Conservation (phyloP, 2,329 filamentous ascomycete species). For the Lecanicillium sp. region DNA sequence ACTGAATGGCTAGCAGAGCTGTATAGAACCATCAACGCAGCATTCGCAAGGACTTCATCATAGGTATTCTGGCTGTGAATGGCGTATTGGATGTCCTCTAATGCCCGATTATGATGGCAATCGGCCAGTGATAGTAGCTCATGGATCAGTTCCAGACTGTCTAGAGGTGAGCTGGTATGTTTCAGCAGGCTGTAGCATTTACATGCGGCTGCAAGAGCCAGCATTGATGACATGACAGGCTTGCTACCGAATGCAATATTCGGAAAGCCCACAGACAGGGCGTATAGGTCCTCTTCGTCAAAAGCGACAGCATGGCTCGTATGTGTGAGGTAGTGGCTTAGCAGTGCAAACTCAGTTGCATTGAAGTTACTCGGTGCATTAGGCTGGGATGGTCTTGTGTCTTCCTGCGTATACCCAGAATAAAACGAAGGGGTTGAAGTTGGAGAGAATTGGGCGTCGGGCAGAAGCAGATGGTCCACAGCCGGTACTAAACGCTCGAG, state of each 20-base stretch:
- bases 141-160: slow-evolving; percentile 6
- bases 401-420: slow-evolving; percentile 4
- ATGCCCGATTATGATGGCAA: slow-evolving; percentile 27
- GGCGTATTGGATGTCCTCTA: slow-evolving; percentile 26
- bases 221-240: slow-evolving; percentile 32
- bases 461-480: not conserved
- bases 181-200: slow-evolving; percentile 26
- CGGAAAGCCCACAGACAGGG: slow-evolving; percentile 32
- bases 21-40: slow-evolving; percentile 34
- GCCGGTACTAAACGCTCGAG: not conserved
- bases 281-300: slow-evolving; percentile 29
- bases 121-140: slow-evolving; percentile 22
- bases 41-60: slow-evolving; percentile 28
- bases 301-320: slow-evolving; percentile 28
- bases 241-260: slow-evolving; percentile 30
- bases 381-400: slow-evolving; percentile 14
- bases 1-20: slow-evolving; percentile 28
- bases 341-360: slow-evolving; percentile 24
- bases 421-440: not conserved
- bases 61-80: slow-evolving; percentile 24
- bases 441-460: not conserved
- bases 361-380: too few species aligned
- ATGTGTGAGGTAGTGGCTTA: slow-evolving; percentile 33
- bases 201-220: slow-evolving; percentile 32
- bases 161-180: not conserved